Conservation (phyloP, 2,329 filamentous ascomycete genomes). For the Fusarium transvaalense region DNA sequence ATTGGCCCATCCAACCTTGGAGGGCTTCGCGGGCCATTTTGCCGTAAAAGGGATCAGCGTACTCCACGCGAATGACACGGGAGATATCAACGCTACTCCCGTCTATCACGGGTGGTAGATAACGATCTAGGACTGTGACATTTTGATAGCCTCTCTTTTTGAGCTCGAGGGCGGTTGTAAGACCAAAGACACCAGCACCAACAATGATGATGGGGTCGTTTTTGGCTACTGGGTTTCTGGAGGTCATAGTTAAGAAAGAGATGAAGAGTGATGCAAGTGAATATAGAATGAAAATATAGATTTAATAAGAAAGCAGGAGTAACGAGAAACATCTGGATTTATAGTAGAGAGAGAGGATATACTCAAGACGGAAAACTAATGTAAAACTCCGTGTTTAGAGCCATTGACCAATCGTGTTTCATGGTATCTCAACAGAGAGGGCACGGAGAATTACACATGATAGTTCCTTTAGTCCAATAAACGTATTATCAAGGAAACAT, state of each 20-base stretch:
- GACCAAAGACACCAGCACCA: conserved; percentile 64
- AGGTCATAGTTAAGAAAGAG: conserved; percentile 22
- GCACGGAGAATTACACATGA: conserved; percentile 28
- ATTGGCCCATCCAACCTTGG: conserved; percentile 46
- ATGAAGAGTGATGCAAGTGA: too few relatives aligned
- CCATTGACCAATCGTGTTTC: conserved; percentile 36
- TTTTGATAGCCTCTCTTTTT: conserved; percentile 57
- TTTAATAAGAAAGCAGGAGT: not conserved
- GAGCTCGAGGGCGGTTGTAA: conserved; percentile 63
- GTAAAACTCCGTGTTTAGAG: conserved; percentile 22
- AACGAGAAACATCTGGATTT: not conserved
- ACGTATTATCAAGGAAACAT: not conserved
- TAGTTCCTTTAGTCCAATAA: conserved; percentile 2
- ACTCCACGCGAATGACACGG: conserved; percentile 65
- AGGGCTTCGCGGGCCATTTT: conserved; percentile 62
- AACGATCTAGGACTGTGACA: conserved; percentile 62
- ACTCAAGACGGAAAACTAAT: conserved; percentile 18
- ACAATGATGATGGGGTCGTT: conserved; percentile 53
- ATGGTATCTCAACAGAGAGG: conserved; percentile 9
- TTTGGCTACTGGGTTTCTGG: conserved; percentile 38
- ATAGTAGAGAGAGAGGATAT: conserved; percentile 2
- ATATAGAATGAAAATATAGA: fast-evolving
- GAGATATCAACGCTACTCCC: conserved; percentile 58
- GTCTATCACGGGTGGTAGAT: conserved; percentile 53
- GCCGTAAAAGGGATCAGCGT: conserved; percentile 72